Evolutionary conservation across 306 rosid genomes (phyloP).

Genomic region (Trifolium subterraneum): DNA sequence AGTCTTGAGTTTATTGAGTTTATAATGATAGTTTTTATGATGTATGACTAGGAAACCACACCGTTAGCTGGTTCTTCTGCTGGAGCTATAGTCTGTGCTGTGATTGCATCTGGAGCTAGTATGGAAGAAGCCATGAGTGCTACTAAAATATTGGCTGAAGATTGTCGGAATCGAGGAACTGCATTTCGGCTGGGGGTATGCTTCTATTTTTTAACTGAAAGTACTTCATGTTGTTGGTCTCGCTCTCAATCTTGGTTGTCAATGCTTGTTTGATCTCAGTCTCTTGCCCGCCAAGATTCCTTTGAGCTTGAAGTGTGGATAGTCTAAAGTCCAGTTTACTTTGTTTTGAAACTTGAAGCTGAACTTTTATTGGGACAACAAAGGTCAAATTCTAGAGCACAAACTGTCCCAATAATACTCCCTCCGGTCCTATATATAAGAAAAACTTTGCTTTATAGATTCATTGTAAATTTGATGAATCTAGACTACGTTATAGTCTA

Average conservation of each 20-base stretch:
- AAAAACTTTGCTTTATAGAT: no score
- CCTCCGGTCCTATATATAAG: no score
- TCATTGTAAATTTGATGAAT: no score
- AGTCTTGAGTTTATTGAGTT: no score
- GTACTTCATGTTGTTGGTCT: slow-evolving; percentile 26
- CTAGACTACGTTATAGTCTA: no score
- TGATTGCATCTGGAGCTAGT: slow-evolving; percentile 86
- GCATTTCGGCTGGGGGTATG: slow-evolving; percentile 96
- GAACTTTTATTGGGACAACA: background rate
- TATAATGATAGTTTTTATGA: slow-evolving; percentile 31
- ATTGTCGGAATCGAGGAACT: slow-evolving; percentile 87
- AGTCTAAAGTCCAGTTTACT: slow-evolving; percentile 1
- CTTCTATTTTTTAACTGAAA: slow-evolving; percentile 20
- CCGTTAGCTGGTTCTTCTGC: slow-evolving; percentile 99
- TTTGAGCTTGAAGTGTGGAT: slow-evolving; percentile 6
- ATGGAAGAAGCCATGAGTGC: slow-evolving; percentile 84
- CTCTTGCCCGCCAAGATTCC: background rate
- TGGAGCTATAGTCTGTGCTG: slow-evolving; percentile 96
- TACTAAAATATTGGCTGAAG: slow-evolving; percentile 87
- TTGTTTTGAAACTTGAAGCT: background rate
- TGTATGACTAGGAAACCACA: slow-evolving; percentile 72
- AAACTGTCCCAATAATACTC: background rate
- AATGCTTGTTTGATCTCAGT: background rate
- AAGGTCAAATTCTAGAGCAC: slow-evolving; percentile 1
- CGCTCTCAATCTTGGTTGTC: background rate